Evolutionary conservation across 805 yeast genomes (phyloP).

Genomic region (Blastobotrys attinorum): DNA sequence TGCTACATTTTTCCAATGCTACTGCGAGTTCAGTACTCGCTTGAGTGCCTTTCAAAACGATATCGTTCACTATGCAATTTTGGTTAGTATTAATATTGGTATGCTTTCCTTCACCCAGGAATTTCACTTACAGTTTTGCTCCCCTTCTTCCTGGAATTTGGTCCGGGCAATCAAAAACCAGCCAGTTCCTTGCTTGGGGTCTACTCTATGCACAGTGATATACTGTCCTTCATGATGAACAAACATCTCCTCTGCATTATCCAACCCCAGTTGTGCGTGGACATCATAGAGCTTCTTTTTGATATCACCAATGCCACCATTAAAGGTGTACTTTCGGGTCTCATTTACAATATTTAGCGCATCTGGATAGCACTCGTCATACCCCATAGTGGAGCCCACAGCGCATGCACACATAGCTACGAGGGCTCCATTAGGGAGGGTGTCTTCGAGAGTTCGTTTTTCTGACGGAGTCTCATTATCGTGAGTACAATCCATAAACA

Average conservation of each 20-base stretch:
- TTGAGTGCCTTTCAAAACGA: constrained; percentile 27
- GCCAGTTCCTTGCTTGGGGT: constrained; percentile 79
- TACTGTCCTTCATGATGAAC: constrained; percentile 91
- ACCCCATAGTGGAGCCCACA: constrained; percentile 89
- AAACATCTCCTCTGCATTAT: constrained; percentile 78
- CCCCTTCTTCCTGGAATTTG: constrained; percentile 47
- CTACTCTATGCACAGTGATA: constrained; percentile 81
- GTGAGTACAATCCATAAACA: constrained; percentile 97
- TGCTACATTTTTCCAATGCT: constrained; percentile 35
- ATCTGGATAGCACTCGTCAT: constrained; percentile 84
- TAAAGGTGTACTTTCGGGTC: constrained; percentile 46
- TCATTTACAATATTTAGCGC: constrained; percentile 77
- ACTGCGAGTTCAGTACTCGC: constrained; percentile 49
- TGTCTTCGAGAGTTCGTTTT: constrained; percentile 88
- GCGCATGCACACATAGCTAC: constrained; percentile 92
- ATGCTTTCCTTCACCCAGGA: background rate
- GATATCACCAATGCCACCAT: constrained; percentile 67
- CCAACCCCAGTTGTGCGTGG: constrained; percentile 33
- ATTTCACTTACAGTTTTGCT: constrained; percentile 20
- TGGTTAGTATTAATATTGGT: background rate
- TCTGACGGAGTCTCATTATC: constrained; percentile 88
- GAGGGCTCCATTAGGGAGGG: constrained; percentile 88
- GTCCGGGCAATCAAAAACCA: constrained; percentile 84
- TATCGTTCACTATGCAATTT: constrained; percentile 19
- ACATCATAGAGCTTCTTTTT: constrained; percentile 37